Conservation (phyloP, 2,329 filamentous ascomycete genomes). For the Aureobasidium sp. region DNA sequence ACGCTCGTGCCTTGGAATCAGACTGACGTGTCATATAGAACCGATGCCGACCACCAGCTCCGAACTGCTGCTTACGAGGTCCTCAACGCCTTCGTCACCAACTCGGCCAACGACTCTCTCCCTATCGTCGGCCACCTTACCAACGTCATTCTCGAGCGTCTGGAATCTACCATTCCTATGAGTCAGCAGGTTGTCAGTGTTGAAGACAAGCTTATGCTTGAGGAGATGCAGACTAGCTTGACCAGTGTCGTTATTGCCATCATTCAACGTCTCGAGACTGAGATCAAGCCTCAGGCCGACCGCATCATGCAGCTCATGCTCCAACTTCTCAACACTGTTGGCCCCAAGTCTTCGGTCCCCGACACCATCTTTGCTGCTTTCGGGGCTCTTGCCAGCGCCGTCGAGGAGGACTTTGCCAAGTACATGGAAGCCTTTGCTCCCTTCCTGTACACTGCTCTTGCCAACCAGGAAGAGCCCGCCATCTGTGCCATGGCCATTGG, state of each 20-base stretch:
- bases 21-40: slow-evolving; percentile 28
- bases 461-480: slow-evolving; percentile 90
- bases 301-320: slow-evolving; percentile 88
- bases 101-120: slow-evolving; percentile 80
- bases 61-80: slow-evolving; percentile 97
- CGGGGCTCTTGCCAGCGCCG: slow-evolving; percentile 80
- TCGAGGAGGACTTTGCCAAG: slow-evolving; percentile 88
- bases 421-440: slow-evolving; percentile 96
- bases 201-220: slow-evolving; percentile 89
- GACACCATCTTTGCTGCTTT: slow-evolving; percentile 90
- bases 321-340: slow-evolving; percentile 68
- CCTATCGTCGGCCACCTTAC: slow-evolving; percentile 73
- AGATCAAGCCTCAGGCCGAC: slow-evolving; percentile 84
- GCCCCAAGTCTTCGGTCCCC: slow-evolving; percentile 84
- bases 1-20: background rate
- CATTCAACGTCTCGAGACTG: slow-evolving; percentile 81
- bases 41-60: slow-evolving; percentile 77
- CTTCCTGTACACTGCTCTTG: slow-evolving; percentile 87
- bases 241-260: slow-evolving; percentile 87
- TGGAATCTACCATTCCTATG: slow-evolving; percentile 83
- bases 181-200: slow-evolving; percentile 92
- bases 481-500: slow-evolving; percentile 97
- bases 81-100: slow-evolving; percentile 87
- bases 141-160: slow-evolving; percentile 79
- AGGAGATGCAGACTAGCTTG: slow-evolving; percentile 96